Conservation (phyloP, 139 green algal genomes). For the Coccomyxa sp. region DNA sequence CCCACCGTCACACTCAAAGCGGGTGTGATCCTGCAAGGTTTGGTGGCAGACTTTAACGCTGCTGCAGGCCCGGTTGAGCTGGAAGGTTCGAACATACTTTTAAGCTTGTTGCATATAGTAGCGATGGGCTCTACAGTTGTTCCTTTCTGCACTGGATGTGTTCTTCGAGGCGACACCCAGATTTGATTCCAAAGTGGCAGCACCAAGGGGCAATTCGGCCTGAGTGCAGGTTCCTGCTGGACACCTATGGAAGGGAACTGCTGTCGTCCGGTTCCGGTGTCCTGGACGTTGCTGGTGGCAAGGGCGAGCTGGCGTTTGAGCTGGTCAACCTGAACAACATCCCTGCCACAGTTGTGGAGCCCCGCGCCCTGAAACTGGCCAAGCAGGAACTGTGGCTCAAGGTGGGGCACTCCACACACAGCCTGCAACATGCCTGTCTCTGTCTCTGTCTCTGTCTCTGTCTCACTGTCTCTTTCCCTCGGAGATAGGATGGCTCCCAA, state of each 20-base stretch:
- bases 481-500: background rate
- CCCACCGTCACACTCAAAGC: background rate
- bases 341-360: conserved; percentile 40
- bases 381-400: conserved; percentile 17
- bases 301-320: conserved; percentile 52
- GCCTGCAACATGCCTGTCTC: background rate
- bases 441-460: background rate
- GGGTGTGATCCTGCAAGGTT: too few relatives aligned
- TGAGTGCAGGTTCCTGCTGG: conserved; percentile 35
- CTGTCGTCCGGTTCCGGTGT: conserved; percentile 32
- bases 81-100: too few relatives aligned
- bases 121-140: background rate
- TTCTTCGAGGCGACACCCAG: background rate
- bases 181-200: too few relatives aligned
- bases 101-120: background rate
- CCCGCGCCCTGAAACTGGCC: conserved; percentile 31
- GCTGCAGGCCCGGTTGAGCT: too few relatives aligned
- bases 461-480: background rate
- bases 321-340: conserved; percentile 43
- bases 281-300: conserved; percentile 49
- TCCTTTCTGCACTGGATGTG: background rate
- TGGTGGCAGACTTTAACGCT: too few relatives aligned
- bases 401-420: conserved; percentile 3
- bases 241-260: conserved; percentile 28
- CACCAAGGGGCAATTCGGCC: background rate